Conservation (phyloP, 495 filamentous ascomycete genomes). For the Hypoxylon fragiforme region DNA sequence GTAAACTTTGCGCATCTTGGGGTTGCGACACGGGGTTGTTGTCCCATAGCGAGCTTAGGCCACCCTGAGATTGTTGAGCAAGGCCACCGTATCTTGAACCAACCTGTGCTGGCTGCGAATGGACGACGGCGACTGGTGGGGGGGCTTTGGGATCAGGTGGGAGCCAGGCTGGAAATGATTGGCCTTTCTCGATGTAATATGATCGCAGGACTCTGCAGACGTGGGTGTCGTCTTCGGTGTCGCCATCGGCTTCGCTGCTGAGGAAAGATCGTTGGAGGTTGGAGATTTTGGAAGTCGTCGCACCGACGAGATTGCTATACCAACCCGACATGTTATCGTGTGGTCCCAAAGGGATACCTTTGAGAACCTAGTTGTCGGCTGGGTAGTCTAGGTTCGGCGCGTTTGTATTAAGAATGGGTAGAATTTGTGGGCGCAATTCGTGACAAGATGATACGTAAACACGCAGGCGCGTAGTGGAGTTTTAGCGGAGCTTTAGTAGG, state of each 20-base stretch:
- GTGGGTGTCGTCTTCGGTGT: conserved; percentile 93
- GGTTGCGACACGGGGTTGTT: conserved; percentile 49
- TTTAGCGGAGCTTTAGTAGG: too few relatives aligned
- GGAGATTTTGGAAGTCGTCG: conserved; percentile 76
- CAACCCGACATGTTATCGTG: conserved; percentile 70
- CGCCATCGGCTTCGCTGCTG: conserved; percentile 77
- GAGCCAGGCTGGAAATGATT: conserved; percentile 84
- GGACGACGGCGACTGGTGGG: conserved; percentile 55
- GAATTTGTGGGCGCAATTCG: not conserved
- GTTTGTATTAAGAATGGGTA: conserved; percentile 11
- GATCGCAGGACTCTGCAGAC: conserved; percentile 92
- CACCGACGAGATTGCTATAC: conserved; percentile 76
- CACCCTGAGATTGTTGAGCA: conserved; percentile 40
- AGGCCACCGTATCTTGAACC: conserved; percentile 56
- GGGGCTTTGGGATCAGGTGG: conserved; percentile 79
- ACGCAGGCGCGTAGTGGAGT: not conserved
- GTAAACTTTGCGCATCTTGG: conserved; percentile 58
- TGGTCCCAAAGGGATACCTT: conserved; percentile 3
- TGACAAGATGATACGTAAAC: not conserved
- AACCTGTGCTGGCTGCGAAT: conserved; percentile 54
- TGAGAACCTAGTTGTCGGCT: conserved; percentile 4
- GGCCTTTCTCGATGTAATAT: conserved; percentile 89
- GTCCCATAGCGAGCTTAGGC: conserved; percentile 84
- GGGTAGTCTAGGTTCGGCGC: conserved; percentile 14
- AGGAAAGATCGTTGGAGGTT: conserved; percentile 80